Percentiles rank a stretch among this genome's conserved stretches.
Conservation (phyloP, 2,329 filamentous ascomycete species). For the Calonectria honghensis region DNA sequence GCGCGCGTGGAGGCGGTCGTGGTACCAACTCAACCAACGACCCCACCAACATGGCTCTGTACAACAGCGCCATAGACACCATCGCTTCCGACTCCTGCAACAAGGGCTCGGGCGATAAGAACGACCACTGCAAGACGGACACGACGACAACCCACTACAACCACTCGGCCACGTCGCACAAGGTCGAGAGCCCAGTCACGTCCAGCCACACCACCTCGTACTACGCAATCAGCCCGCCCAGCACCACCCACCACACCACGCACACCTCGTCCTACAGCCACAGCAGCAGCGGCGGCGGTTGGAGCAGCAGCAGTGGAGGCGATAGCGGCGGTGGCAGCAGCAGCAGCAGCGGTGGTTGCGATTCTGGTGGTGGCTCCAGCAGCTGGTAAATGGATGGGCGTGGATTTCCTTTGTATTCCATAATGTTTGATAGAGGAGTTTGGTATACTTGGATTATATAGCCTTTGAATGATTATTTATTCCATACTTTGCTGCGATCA, state of each 20-base stretch:
- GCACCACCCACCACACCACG: not conserved
- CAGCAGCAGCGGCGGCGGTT: not conserved
- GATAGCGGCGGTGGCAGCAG: not conserved
- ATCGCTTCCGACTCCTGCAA: not conserved
- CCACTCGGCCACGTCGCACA: not conserved
- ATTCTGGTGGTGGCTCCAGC: not conserved
- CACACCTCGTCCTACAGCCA: conserved; percentile 3
- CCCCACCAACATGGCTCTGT: not conserved
- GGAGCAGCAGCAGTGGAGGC: conserved; percentile 1
- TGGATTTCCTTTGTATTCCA: not conserved
- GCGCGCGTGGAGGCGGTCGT: not conserved
- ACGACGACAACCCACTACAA: not conserved
- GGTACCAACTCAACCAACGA: not conserved
- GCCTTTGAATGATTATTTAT: not conserved
- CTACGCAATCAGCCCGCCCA: conserved; percentile 16
- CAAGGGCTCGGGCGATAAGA: not conserved
- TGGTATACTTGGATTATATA: not conserved
- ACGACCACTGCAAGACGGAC: conserved; percentile 3
- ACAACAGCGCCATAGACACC: not conserved
- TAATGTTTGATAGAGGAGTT: not conserved
- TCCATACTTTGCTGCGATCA: not conserved
- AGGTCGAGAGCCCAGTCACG: not conserved
- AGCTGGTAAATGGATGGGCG: not conserved
- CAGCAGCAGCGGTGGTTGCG: not conserved
- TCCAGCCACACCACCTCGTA: conserved; percentile 2